phyloP scores from a whole-genome alignment of 306 rosid genomes.

The Parietaria judaica region DNA sequence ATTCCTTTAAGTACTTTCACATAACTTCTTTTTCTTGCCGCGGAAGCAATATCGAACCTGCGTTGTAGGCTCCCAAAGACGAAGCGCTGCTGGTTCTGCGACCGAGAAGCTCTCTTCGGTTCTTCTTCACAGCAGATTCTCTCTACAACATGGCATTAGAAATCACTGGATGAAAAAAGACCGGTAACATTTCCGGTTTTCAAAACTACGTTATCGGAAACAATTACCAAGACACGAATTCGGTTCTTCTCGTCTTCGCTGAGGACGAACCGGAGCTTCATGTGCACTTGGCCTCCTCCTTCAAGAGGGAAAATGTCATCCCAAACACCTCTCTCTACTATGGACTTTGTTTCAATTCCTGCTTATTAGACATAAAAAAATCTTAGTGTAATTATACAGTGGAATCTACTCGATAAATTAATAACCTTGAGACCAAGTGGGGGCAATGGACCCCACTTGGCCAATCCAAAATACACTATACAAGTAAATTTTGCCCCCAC shows the following conservation, averaged over 20 bases:
- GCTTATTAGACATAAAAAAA: conserved; percentile 19
- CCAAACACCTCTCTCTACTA: conserved; percentile 76
- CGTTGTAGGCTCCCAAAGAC: conserved; percentile 38
- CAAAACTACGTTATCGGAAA: neutral
- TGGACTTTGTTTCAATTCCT: conserved; percentile 56
- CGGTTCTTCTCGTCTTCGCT: conserved; percentile 63
- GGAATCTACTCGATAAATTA: too few relatives aligned
- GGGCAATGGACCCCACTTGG: too few relatives aligned
- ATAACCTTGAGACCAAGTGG: too few relatives aligned
- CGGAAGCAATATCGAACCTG: conserved; percentile 67
- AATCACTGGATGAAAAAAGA: neutral
- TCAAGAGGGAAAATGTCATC: conserved; percentile 59
- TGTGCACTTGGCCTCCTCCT: conserved; percentile 58
- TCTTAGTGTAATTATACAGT: too few relatives aligned
- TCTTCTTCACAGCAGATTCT: conserved; percentile 54
- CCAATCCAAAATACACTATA: too few relatives aligned
- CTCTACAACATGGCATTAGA: conserved; percentile 24
- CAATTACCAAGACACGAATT: conserved; percentile 61
- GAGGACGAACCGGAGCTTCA: conserved; percentile 71
- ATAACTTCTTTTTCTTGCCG: conserved; percentile 12
- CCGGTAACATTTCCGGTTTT: neutral
- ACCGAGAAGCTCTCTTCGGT: conserved; percentile 47
- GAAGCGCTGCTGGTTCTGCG: conserved; percentile 25
- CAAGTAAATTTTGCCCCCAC: too few relatives aligned
- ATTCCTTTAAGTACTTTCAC: conserved; percentile 3